Evolutionary conservation across 768 basidiomycete genomes (phyloP).

Genomic region (Rhodosporidiobolus sp.): DNA sequence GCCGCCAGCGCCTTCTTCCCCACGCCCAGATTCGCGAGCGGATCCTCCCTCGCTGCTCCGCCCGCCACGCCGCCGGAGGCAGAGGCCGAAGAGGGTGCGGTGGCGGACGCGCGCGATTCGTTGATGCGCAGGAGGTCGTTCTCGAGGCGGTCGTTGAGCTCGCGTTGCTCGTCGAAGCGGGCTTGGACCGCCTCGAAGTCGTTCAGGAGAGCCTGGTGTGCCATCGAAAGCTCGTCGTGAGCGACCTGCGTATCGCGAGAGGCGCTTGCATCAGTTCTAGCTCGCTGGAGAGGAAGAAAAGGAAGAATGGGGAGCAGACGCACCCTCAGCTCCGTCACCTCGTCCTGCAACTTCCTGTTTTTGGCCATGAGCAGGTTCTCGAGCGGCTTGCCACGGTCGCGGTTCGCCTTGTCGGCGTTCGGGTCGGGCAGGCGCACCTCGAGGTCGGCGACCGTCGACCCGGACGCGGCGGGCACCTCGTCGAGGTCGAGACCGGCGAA

Average conservation of each 20-base stretch:
- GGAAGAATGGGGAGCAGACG: too few species aligned
- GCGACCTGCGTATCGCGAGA: conserved; percentile 56
- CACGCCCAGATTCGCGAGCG: conserved; percentile 70
- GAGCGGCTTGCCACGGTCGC: conserved; percentile 71
- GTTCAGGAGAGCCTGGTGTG: conserved; percentile 59
- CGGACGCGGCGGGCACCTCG: conserved; percentile 45
- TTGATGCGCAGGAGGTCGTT: conserved; percentile 82
- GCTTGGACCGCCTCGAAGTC: conserved; percentile 60
- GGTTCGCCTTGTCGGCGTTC: conserved; percentile 77
- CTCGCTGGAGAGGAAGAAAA: not conserved
- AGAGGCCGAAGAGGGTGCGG: not conserved
- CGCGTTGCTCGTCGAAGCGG: conserved; percentile 73
- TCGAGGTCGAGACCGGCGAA: conserved; percentile 83
- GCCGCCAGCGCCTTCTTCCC: conserved; percentile 54
- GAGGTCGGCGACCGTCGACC: conserved; percentile 38
- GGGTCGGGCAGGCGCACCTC: conserved; percentile 74
- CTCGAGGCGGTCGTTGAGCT: conserved; percentile 85
- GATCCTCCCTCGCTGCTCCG: conserved; percentile 53
- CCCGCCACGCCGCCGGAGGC: not conserved
- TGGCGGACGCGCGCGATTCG: conserved; percentile 51
- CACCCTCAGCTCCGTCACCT: conserved; percentile 85
- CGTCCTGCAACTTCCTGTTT: conserved; percentile 87
- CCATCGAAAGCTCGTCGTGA: conserved; percentile 73
- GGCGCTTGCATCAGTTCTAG: not conserved
- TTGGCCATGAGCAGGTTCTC: conserved; percentile 88